These are phyloP conservation scores for Ophiostoma ulmi DNA, from an alignment of 2,329 filamentous ascomycete species.

Conservation along the genomic window DNA sequence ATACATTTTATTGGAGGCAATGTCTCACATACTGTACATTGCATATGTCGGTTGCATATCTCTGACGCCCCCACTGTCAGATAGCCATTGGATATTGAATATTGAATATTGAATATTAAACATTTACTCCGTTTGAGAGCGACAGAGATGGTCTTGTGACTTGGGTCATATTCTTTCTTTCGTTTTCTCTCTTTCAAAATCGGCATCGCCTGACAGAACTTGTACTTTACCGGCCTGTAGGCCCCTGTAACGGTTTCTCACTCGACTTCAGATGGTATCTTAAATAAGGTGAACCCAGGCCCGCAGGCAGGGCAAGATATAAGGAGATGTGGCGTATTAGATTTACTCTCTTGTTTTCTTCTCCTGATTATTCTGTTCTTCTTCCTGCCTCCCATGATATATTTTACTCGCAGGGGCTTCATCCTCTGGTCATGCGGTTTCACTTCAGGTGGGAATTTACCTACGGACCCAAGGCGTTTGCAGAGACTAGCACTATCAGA, in stretches of 20 bases:
- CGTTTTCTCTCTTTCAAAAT: neutral
- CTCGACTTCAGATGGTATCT: neutral
- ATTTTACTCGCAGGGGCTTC: neutral
- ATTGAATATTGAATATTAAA: too few relatives aligned
- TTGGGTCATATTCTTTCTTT: neutral
- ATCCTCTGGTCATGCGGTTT: neutral
- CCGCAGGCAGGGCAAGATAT: neutral
- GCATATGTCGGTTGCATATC: neutral
- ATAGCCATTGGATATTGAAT: too few relatives aligned
- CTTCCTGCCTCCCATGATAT: neutral
- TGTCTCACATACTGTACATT: too few relatives aligned
- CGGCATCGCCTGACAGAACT: neutral
- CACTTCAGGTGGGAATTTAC: constrained; percentile 1
- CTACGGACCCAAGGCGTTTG: neutral
- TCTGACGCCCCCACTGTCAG: neutral
- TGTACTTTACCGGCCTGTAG: neutral
- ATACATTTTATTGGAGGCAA: too few relatives aligned
- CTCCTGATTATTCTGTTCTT: neutral
- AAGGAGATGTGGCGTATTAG: neutral
- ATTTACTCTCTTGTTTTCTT: neutral
- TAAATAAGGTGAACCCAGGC: neutral
- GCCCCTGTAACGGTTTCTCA: neutral
- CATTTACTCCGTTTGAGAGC: too few relatives aligned
- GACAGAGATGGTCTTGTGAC: too few relatives aligned
- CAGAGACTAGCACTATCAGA: neutral